These are phyloP conservation scores for Hemileia vastatrix DNA, from an alignment of 1,284 basidiomycete species.

Conservation along the genomic window DNA sequence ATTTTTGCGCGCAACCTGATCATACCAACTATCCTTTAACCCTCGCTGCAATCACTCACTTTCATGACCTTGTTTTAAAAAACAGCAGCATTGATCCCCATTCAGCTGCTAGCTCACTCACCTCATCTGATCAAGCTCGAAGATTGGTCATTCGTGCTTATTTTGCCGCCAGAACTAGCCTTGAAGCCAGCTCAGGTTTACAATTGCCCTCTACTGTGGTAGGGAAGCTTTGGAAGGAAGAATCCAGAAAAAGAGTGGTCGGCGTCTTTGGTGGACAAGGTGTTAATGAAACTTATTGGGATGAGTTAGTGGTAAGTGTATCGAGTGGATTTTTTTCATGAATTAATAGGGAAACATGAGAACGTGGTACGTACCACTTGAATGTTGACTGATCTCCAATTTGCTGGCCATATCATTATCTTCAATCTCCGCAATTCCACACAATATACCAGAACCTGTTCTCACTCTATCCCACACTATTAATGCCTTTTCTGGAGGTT, in stretches of 20 bases:
- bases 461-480: slow-evolving; percentile 19
- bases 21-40: slow-evolving; percentile 17
- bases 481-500: slow-evolving; percentile 81
- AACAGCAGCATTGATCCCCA: slow-evolving; percentile 59
- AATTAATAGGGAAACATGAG: neutral
- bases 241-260: slow-evolving; percentile 62
- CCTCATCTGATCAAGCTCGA: slow-evolving; percentile 55
- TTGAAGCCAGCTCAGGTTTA: slow-evolving; percentile 56
- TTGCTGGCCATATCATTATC: neutral
- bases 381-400: slow-evolving; percentile 55
- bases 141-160: slow-evolving; percentile 62
- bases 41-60: slow-evolving; percentile 26
- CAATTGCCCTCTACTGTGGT: slow-evolving; percentile 61
- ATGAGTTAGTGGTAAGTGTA: slow-evolving; percentile 4
- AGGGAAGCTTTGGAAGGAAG: slow-evolving; percentile 57
- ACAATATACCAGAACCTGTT: slow-evolving; percentile 54
- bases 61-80: slow-evolving; percentile 20
- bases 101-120: slow-evolving; percentile 61
- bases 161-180: slow-evolving; percentile 63
- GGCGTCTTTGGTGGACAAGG: slow-evolving; percentile 98
- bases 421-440: neutral
- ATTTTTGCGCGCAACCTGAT: slow-evolving; percentile 47
- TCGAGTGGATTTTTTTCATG: neutral
- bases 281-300: slow-evolving; percentile 63
- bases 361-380: neutral